Percentiles rank a stretch among this genome's conserved stretches.
Conservation (phyloP, 164 flowering plant species). For the Magnolia officinalis region DNA sequence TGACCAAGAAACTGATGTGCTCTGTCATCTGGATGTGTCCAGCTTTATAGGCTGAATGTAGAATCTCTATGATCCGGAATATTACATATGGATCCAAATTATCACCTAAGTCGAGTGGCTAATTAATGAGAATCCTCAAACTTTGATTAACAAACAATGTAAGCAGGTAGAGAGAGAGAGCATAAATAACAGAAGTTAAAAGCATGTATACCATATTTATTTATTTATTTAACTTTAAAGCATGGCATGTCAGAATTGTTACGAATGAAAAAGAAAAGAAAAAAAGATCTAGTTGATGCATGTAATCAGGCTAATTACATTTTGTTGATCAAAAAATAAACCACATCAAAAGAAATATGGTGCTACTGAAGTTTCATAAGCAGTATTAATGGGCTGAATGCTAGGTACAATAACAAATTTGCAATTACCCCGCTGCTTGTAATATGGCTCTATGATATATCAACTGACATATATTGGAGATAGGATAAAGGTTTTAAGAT, state of each 20-base stretch:
- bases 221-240: neutral
- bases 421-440: neutral
- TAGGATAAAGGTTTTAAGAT: neutral
- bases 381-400: neutral
- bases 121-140: conserved; percentile 8
- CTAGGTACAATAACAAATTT: neutral
- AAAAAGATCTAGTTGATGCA: neutral
- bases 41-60: conserved; percentile 64
- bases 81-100: conserved; percentile 54
- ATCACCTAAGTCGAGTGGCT: conserved; percentile 41
- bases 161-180: neutral
- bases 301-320: neutral
- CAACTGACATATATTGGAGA: neutral
- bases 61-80: conserved; percentile 62
- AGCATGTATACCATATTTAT: neutral
- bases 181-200: neutral
- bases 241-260: neutral
- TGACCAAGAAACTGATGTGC: conserved; percentile 63
- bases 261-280: neutral
- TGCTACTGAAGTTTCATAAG: neutral
- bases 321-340: too few species aligned
- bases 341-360: neutral
- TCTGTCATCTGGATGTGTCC: conserved; percentile 64
- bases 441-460: neutral
- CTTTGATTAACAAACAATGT: neutral